These are phyloP conservation scores for Ceriops tagal DNA, from an alignment of 345 rosid genomes.

Conservation along the genomic window DNA sequence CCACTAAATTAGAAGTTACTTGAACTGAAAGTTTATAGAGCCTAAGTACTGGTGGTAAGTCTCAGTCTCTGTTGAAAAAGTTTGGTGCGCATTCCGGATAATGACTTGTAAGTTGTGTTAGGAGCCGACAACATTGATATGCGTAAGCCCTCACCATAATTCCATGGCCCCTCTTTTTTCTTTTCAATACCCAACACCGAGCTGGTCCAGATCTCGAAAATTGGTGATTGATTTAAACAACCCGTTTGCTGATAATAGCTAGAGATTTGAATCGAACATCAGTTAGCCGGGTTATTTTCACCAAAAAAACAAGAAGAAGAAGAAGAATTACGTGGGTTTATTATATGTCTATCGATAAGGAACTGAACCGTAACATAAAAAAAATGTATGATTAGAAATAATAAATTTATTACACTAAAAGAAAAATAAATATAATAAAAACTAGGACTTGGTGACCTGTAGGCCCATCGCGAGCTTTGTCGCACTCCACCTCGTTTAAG, in stretches of 20 bases:
- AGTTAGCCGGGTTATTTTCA: too few species aligned
- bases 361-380: too few species aligned
- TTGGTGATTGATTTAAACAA: not conserved
- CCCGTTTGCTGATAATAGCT: not conserved
- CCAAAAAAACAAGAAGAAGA: too few species aligned
- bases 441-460: too few species aligned
- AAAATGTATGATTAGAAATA: too few species aligned
- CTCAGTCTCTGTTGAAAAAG: slow-evolving; percentile 15
- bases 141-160: slow-evolving; percentile 26
- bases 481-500: too few species aligned
- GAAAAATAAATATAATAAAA: too few species aligned
- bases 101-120: slow-evolving; percentile 22
- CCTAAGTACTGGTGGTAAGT: too few species aligned
- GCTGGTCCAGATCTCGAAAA: not conserved
- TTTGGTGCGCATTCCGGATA: slow-evolving; percentile 41
- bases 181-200: slow-evolving; percentile 2
- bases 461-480: too few species aligned
- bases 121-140: slow-evolving; percentile 52
- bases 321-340: too few species aligned
- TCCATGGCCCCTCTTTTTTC: not conserved
- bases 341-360: too few species aligned
- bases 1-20: not conserved
- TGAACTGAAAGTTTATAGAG: not conserved
- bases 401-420: too few species aligned
- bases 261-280: slow-evolving; percentile 3